Conservation (phyloP, 2,329 filamentous ascomycete species). For the Myriangium duriaei region DNA sequence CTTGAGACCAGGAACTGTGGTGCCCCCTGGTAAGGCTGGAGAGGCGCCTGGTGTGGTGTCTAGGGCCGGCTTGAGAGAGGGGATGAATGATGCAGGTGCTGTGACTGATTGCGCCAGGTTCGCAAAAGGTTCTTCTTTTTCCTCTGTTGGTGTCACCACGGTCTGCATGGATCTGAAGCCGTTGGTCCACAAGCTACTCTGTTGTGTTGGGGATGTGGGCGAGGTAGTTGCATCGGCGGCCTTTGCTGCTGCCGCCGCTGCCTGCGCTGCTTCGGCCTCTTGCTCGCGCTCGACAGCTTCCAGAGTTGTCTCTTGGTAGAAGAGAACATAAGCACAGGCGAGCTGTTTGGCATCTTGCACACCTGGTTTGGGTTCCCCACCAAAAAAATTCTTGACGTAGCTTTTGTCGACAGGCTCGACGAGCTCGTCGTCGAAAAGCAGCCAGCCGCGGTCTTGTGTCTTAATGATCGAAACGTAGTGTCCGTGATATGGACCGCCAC, state of each 20-base stretch:
- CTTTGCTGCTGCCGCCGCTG: conserved; percentile 25
- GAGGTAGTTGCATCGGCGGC: conserved; percentile 35
- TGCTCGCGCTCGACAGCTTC: conserved; percentile 64
- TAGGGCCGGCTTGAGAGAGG: conserved; percentile 17
- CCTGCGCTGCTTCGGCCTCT: conserved; percentile 56
- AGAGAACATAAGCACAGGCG: conserved; percentile 91
- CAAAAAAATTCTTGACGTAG: conserved; percentile 95
- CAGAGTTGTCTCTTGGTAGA: conserved; percentile 82
- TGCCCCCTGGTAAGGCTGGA: conserved; percentile 20
- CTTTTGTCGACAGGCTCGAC: conserved; percentile 95
- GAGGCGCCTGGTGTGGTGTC: conserved; percentile 24
- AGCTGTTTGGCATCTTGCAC: conserved; percentile 45
- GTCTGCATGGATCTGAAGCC: conserved; percentile 21
- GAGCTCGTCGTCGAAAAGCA: conserved; percentile 96
- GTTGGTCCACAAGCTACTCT: conserved; percentile 19
- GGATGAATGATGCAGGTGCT: conserved; percentile 34
- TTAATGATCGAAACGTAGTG: conserved; percentile 98
- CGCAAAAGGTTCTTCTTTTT: conserved; percentile 38
- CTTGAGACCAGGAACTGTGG: conserved; percentile 22
- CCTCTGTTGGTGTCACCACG: conserved; percentile 29
- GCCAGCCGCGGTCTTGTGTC: conserved; percentile 88
- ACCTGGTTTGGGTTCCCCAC: conserved; percentile 49
- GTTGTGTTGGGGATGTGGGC: conserved; percentile 15
- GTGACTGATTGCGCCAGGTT: conserved; percentile 56
- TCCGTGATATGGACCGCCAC: conserved; percentile 89